phyloP scores from a whole-genome alignment of 169 alveolate species.

The Eimeria acervulina region DNA sequence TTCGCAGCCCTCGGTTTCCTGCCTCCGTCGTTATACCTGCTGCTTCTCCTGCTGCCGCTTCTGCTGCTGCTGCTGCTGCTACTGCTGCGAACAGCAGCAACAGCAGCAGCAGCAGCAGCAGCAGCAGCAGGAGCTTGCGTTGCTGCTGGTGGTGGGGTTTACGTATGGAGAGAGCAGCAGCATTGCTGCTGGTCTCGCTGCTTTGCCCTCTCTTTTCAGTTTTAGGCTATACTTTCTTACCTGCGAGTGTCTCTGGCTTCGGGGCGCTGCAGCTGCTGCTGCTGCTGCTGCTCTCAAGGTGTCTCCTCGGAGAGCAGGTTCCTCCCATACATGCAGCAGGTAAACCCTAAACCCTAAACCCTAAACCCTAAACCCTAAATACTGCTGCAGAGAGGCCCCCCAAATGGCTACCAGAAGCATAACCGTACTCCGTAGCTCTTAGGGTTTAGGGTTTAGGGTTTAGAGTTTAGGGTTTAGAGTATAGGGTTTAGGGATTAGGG shows the following conservation, averaged over 20 bases:
- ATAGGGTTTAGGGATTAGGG: conserved; percentile 25
- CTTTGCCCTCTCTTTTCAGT: not conserved
- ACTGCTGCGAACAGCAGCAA: too few species aligned
- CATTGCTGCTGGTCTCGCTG: conserved; percentile 13
- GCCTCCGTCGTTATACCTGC: not conserved
- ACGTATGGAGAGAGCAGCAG: conserved; percentile 8
- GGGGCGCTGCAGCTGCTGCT: conserved; percentile 59
- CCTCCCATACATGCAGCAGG: conserved; percentile 9
- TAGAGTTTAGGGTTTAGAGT: not conserved
- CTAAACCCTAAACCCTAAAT: conserved; percentile 48
- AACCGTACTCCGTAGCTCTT: not conserved
- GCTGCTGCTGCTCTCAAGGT: too few species aligned
- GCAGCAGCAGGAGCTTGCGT: not conserved
- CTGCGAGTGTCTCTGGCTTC: conserved; percentile 33
- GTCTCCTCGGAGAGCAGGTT: not conserved
- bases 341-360: conserved; percentile 54
- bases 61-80: too few species aligned
- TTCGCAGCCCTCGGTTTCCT: not conserved
- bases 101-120: conserved; percentile 36
- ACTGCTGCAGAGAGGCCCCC: not conserved
- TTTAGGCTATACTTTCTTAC: not conserved
- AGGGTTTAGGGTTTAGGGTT: not conserved
- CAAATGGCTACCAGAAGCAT: not conserved
- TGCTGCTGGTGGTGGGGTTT: not conserved
- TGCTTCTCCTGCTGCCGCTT: too few species aligned